These are phyloP conservation scores for Neurospora sp. DNA, from an alignment of 495 filamentous ascomycete genomes.

Conservation along the genomic window DNA sequence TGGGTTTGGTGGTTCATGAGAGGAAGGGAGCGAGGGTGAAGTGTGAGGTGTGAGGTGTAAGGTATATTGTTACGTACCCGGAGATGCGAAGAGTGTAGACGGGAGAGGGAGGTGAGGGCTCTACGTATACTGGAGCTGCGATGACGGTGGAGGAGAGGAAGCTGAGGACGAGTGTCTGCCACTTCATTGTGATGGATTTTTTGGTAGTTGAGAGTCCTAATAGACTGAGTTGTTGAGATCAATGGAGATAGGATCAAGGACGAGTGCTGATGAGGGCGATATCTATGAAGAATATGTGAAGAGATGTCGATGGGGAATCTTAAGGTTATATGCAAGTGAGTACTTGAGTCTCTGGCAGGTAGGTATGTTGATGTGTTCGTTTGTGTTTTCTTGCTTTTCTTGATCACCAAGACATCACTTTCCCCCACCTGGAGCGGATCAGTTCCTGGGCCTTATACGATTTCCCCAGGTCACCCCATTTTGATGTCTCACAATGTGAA, in stretches of 20 bases:
- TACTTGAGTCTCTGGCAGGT: background rate
- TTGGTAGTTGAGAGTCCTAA: background rate
- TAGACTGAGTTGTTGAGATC: background rate
- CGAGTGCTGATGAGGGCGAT: background rate
- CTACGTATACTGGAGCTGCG: constrained; percentile 12
- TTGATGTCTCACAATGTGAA: background rate
- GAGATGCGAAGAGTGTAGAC: constrained; percentile 14
- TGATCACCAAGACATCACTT: background rate
- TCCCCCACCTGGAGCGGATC: background rate
- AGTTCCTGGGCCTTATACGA: background rate
- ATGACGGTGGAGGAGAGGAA: constrained; percentile 8
- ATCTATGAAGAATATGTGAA: background rate
- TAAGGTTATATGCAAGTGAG: background rate
- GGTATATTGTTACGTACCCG: constrained; percentile 6
- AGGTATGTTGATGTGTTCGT: background rate
- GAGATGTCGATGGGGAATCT: background rate
- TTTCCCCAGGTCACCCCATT: background rate
- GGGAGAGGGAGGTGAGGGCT: background rate
- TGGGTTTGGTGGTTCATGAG: background rate
- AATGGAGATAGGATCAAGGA: background rate
- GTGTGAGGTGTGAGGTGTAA: background rate
- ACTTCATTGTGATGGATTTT: constrained; percentile 11
- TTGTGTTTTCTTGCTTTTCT: background rate
- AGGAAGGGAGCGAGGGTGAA: background rate
- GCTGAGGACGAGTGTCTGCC: constrained; percentile 4